A percentile compares a stretch with the other conserved stretches of the same genome.
Evolutionary conservation across 306 rosid species (phyloP).

Genomic region (Vigna mungo): DNA sequence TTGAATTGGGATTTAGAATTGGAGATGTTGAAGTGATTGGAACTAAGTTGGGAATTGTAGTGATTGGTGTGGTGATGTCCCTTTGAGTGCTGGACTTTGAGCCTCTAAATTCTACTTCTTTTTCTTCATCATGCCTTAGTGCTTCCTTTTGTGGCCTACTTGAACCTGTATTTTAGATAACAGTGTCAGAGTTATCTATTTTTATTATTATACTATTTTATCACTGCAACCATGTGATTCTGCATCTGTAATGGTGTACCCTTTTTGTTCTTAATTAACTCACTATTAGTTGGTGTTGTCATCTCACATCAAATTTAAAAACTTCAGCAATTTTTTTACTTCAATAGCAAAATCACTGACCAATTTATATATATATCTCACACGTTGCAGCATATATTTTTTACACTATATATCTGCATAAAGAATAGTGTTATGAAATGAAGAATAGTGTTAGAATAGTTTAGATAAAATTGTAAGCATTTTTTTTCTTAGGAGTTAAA

Average conservation of each 20-base stretch:
- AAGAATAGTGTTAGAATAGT: too few relatives aligned
- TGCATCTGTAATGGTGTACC: not conserved
- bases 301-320: not conserved
- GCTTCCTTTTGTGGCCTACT: conserved; percentile 45
- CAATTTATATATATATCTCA: not conserved
- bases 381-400: not conserved
- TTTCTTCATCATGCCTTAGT: conserved; percentile 38
- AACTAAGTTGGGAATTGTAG: conserved; percentile 69
- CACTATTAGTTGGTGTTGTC: too few relatives aligned
- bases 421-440: too few relatives aligned
- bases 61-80: conserved; percentile 83
- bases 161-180: conserved; percentile 55
- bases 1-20: conserved; percentile 61
- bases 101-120: conserved; percentile 35
- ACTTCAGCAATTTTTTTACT: not conserved
- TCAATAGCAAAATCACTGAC: not conserved
- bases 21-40: conserved; percentile 60
- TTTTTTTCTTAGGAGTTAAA: not conserved
- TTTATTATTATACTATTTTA: not conserved
- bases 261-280: not conserved
- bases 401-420: too few relatives aligned
- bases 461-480: not conserved
- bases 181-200: not conserved
- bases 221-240: conserved; percentile 27
- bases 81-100: conserved; percentile 48